A percentile compares a stretch with the other conserved stretches of the same genome.
Evolutionary conservation across 805 yeast genomes (phyloP).

Genomic region (Saturnispora bothae): DNA sequence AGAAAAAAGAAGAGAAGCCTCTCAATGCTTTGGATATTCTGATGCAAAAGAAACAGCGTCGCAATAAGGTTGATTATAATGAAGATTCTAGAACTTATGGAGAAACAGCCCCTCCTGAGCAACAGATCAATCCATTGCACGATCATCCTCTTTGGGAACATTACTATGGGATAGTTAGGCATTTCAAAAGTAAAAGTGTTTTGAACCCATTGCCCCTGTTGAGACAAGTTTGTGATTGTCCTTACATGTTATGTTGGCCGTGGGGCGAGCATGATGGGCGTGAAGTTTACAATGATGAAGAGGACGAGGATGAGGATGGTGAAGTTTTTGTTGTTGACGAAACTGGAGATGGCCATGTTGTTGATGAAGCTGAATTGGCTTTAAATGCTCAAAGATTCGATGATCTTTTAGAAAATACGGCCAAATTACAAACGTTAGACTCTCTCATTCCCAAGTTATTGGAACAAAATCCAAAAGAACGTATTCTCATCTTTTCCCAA

Average conservation of each 20-base stretch:
- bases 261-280: too few species aligned
- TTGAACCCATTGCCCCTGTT: conserved; percentile 75
- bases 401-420: conserved; percentile 43
- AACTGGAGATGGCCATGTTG: conserved; percentile 28
- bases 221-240: conserved; percentile 76
- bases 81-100: conserved; percentile 12
- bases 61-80: conserved; percentile 6
- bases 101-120: conserved; percentile 5
- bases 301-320: conserved; percentile 11
- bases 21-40: conserved; percentile 2
- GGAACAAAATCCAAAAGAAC: conserved; percentile 20
- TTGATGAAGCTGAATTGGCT: not conserved
- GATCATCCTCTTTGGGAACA: conserved; percentile 1
- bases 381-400: conserved; percentile 1
- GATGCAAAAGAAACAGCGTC: conserved; percentile 4
- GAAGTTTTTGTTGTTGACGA: not conserved
- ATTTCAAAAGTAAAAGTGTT: conserved; percentile 41
- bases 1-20: not conserved
- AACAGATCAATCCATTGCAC: conserved; percentile 1
- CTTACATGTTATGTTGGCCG: conserved; percentile 76
- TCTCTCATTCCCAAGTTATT: conserved; percentile 47
- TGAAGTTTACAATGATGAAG: too few species aligned
- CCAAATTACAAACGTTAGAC: conserved; percentile 62
- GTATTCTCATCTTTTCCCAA: conserved; percentile 76
- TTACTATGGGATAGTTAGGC: conserved; percentile 13